Base-by-base conservation (phyloP, 78 protist species). In the Polysphondylium violaceum region DNA sequence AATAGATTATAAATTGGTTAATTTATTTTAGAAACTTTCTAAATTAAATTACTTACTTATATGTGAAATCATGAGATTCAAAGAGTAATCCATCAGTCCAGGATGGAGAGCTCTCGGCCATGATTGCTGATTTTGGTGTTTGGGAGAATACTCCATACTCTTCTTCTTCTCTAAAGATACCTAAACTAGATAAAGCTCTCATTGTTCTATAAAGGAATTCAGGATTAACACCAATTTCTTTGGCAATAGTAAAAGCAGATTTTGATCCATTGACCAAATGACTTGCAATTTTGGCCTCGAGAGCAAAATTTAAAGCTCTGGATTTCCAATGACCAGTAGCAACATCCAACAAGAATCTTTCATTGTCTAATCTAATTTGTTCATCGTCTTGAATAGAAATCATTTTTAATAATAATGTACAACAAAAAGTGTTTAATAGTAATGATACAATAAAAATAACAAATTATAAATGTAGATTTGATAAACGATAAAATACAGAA, bases 261-360 rank as follows among this genome's bases (percentile, higher is more conserved):
- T 83, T 83, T 7, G 61, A 8, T 16, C 43, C 41, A 27, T 55
- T 36, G 21, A n/a, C 31, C 1, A 83, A 33, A 8, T 53, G 41
- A 1, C 44, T 27, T 9, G 88, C 56, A 27, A 78, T 44, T n/a
- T 21, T 25, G 29, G 35, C 61, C 19, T 47, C 33, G 1, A 69
- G 16, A 3, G 74, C 72, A 50, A 35, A 38, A 31, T 67, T 16
- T 2, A 76, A 31, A 17, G 87, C 55, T 23, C 25, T 41, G n/a
- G 74, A 38, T 61, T 44, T 76, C 17, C 53, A 33, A 31, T 51
- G 58, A 40, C 63, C 67, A 58, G 38, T 59, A 44, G 73, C 51
- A 23, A 58, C 17, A 0, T 75, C 85, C 23, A 75, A 38, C 19
- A 75, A 41, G 40, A 65, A 65, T 47, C n/a, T n/a, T n/a, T n/a